Conservation (phyloP, 345 rosid species). For the Boechera stricta region DNA sequence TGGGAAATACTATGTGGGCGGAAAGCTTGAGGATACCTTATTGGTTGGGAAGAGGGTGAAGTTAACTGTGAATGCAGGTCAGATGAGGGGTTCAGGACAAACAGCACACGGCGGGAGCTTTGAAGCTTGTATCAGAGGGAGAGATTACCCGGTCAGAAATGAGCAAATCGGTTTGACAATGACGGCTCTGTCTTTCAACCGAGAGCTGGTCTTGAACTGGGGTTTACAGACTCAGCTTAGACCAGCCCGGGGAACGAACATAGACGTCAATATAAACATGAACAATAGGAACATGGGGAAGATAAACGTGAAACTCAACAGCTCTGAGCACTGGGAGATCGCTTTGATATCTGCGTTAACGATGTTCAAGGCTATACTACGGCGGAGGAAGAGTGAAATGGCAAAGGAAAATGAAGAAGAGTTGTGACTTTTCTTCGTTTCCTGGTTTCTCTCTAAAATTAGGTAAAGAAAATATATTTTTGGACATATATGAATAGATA, state of each 20-base stretch:
- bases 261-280: constrained; percentile 64
- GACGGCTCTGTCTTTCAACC: constrained; percentile 68
- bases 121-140: constrained; percentile 77
- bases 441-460: constrained; percentile 17
- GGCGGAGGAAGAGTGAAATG: constrained; percentile 50
- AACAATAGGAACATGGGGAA: constrained; percentile 83
- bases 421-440: constrained; percentile 42
- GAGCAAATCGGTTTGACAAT: constrained; percentile 61
- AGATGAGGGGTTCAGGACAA: constrained; percentile 60
- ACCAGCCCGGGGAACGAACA: constrained; percentile 58
- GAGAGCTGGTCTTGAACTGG: constrained; percentile 74
- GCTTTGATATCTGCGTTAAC: constrained; percentile 67
- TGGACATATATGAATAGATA: constrained; percentile 35
- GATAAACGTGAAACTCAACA: constrained; percentile 63
- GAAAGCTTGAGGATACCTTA: constrained; percentile 79
- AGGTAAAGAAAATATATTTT: constrained; percentile 10
- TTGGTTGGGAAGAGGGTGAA: constrained; percentile 75
- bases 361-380: constrained; percentile 56
- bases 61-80: constrained; percentile 67
- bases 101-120: constrained; percentile 79
- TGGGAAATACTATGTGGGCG: constrained; percentile 66
- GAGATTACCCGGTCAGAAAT: constrained; percentile 75
- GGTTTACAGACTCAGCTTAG: constrained; percentile 74
- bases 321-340: constrained; percentile 71
- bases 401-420: constrained; percentile 49